Conservation (phyloP, 139 green algal genomes). For the Yamagishiella unicocca region DNA sequence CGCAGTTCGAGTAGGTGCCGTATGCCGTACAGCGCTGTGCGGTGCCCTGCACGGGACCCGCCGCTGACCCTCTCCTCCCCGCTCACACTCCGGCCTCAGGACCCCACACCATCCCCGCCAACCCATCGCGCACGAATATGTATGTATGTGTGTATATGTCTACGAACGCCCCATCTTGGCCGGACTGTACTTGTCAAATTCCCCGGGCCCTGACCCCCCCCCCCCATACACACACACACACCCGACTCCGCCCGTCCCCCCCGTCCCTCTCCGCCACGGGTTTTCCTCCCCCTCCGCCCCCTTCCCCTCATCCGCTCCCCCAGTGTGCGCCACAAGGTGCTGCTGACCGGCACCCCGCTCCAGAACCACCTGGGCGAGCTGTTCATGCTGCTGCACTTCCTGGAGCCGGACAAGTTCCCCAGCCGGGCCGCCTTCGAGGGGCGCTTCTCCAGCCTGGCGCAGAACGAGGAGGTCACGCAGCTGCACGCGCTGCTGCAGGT, state of each 20-base stretch:
- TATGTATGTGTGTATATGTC: too few relatives aligned
- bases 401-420: slow-evolving; percentile 82
- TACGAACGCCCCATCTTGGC: too few relatives aligned
- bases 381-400: slow-evolving; percentile 86
- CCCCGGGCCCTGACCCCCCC: too few relatives aligned
- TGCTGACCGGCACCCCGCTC: slow-evolving; percentile 83
- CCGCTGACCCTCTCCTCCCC: too few relatives aligned
- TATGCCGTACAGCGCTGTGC: too few relatives aligned
- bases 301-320: not conserved
- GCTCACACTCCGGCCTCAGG: too few relatives aligned
- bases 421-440: slow-evolving; percentile 71
- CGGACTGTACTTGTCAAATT: too few relatives aligned
- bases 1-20: slow-evolving; percentile 46
- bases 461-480: slow-evolving; percentile 68
- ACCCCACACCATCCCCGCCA: too few relatives aligned
- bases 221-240: too few relatives aligned
- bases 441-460: slow-evolving; percentile 55
- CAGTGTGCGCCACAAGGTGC: slow-evolving; percentile 62
- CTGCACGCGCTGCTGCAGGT: slow-evolving; percentile 29
- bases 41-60: too few relatives aligned
- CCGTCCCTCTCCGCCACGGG: not conserved
- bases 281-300: not conserved
- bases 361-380: slow-evolving; percentile 87
- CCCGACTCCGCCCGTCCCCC: not conserved
- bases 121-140: too few relatives aligned